phyloP scores from a whole-genome alignment of 1,284 basidiomycete species.

The Somion occarium region DNA sequence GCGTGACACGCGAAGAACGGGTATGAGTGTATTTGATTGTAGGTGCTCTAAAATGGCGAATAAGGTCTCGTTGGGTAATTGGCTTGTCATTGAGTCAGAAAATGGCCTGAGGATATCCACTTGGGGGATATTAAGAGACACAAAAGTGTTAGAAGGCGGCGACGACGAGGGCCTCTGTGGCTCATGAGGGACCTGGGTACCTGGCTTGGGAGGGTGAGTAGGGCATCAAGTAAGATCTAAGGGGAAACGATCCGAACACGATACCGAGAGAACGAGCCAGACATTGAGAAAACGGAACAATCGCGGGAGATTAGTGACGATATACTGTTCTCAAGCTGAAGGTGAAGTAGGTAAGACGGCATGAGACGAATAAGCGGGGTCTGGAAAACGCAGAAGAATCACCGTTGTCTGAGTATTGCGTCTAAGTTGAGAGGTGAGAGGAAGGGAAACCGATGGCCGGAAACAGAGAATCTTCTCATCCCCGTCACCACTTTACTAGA shows the following conservation, averaged over 20 bases:
- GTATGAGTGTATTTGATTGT: constrained; percentile 33
- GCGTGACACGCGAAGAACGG: constrained; percentile 40
- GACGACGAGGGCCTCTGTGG: neutral
- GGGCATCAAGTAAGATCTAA: constrained; percentile 1
- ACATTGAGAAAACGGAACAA: constrained; percentile 23
- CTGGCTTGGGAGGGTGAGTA: constrained; percentile 1
- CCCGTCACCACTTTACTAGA: no score
- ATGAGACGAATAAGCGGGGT: constrained; percentile 12
- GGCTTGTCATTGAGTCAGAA: constrained; percentile 13
- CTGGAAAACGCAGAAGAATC: constrained; percentile 22
- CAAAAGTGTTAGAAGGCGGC: neutral
- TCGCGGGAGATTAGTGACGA: constrained; percentile 20
- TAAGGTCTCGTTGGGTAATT: constrained; percentile 58
- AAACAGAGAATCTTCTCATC: constrained; percentile 8
- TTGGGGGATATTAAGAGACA: constrained; percentile 1
- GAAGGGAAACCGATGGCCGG: constrained; percentile 8
- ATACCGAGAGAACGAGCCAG: constrained; percentile 13
- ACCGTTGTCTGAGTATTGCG: constrained; percentile 15
- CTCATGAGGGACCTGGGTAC: constrained; percentile 2
- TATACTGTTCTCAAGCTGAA: constrained; percentile 19
- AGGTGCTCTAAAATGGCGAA: constrained; percentile 44
- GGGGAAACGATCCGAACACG: neutral
- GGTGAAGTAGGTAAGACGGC: constrained; percentile 10
- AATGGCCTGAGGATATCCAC: neutral
- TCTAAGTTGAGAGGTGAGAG: neutral